Percentiles rank a stretch among this genome's conserved stretches.
Evolutionary conservation across 2,329 filamentous ascomycete species (phyloP).

Genomic region (Exophiala oligosperma): DNA sequence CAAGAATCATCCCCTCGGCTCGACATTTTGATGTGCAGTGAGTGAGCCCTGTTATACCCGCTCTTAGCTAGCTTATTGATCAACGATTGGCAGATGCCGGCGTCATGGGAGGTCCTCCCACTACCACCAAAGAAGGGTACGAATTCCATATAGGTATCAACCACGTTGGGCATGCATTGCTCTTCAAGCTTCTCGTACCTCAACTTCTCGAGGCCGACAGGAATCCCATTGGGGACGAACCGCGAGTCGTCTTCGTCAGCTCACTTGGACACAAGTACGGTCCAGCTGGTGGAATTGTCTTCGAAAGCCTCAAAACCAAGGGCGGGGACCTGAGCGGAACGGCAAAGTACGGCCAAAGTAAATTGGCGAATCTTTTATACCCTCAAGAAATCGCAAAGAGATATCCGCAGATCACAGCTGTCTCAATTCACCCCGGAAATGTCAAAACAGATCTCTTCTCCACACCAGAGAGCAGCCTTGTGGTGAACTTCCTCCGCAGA

Average conservation of each 20-base stretch:
- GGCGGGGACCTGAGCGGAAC: constrained; percentile 2
- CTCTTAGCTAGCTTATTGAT: too few relatives aligned
- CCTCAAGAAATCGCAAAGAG: constrained; percentile 42
- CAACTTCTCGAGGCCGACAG: constrained; percentile 30
- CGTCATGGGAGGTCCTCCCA: constrained; percentile 42
- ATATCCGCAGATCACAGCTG: constrained; percentile 47
- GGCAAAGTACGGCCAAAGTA: constrained; percentile 49
- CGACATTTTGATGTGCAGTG: constrained; percentile 31
- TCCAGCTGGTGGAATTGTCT: constrained; percentile 24
- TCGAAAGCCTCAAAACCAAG: constrained; percentile 22
- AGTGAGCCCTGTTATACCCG: constrained; percentile 42
- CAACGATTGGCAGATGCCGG: constrained; percentile 37
- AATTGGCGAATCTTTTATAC: constrained; percentile 53
- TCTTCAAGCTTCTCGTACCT: constrained; percentile 41
- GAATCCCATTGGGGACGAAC: constrained; percentile 12
- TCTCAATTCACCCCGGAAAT: constrained; percentile 51
- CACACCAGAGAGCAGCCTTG: constrained; percentile 58
- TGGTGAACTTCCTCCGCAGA: not conserved
- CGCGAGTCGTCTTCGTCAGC: constrained; percentile 30
- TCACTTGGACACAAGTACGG: constrained; percentile 23
- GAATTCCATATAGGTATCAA: constrained; percentile 53
- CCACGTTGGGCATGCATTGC: constrained; percentile 50
- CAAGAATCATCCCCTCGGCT: not conserved
- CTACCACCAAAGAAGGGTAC: constrained; percentile 47
- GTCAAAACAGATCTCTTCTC: constrained; percentile 45